These are phyloP conservation scores for Trypanosomatidae sp. DNA, from an alignment of 208 protist species.

Conservation along the genomic window DNA sequence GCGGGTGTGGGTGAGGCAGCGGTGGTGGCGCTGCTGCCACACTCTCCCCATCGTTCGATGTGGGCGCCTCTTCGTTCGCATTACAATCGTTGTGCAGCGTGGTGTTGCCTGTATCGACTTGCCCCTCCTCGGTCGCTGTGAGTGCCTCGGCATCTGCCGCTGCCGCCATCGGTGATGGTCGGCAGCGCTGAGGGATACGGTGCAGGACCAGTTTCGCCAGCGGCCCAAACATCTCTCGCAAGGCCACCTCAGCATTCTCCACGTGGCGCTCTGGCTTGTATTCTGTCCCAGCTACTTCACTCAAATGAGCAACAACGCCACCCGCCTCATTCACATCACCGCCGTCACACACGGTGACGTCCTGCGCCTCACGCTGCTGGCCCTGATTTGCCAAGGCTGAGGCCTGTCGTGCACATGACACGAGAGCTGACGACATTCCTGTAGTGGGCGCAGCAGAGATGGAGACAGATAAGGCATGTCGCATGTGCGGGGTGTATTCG, in stretches of 20 bases:
- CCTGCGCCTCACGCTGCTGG: not conserved
- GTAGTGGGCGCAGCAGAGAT: not conserved
- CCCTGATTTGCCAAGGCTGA: not conserved
- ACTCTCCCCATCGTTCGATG: not conserved
- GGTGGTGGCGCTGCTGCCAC: not conserved
- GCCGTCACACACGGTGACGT: not conserved
- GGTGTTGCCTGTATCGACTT: conserved; percentile 17
- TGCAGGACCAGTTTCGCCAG: conserved; percentile 75
- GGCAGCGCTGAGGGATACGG: conserved; percentile 27
- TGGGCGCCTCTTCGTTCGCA: not conserved
- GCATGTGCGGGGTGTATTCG: not conserved
- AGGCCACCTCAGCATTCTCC: conserved; percentile 43
- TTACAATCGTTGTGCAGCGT: not conserved
- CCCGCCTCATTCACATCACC: not conserved
- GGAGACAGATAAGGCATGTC: not conserved
- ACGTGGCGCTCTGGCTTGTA: conserved; percentile 31
- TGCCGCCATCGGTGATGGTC: conserved; percentile 9
- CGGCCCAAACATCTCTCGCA: conserved; percentile 71
- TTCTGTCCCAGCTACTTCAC: not conserved
- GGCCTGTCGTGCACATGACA: not conserved
- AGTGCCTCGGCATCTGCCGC: conserved; percentile 5
- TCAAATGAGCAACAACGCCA: not conserved
- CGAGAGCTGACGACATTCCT: not conserved
- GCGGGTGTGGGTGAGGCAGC: not conserved
- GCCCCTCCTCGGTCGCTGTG: conserved; percentile 2